phyloP scores from a whole-genome alignment of 352 stramenopile species.

The Globisporangium nodosum region DNA sequence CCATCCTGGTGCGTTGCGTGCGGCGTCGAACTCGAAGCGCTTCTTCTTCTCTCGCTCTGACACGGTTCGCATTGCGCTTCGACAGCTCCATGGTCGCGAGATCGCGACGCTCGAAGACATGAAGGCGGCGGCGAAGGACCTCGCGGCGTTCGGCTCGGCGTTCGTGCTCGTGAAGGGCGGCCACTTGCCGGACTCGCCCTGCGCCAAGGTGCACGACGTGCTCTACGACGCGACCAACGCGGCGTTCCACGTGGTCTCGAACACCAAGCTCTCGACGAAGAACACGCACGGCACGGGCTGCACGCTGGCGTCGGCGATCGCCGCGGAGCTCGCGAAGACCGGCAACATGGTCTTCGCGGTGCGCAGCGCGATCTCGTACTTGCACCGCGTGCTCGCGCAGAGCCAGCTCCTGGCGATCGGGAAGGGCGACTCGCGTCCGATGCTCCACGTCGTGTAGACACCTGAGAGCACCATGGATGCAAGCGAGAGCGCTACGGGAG shows the following conservation, averaged over 20 bases:
- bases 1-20: slow-evolving; percentile 58
- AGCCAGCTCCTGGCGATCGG: slow-evolving; percentile 32
- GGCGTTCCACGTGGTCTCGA: slow-evolving; percentile 27
- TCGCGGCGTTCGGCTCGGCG: slow-evolving; percentile 50
- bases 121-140: slow-evolving; percentile 66
- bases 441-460: slow-evolving; percentile 32
- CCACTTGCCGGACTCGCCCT: slow-evolving; percentile 38
- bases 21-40: background rate
- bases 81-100: slow-evolving; percentile 28
- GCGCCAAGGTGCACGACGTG: slow-evolving; percentile 26
- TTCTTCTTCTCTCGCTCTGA: background rate
- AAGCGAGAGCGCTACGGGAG: background rate
- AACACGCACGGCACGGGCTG: slow-evolving; percentile 89
- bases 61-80: background rate
- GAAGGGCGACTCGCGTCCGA: slow-evolving; percentile 28
- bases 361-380: slow-evolving; percentile 28
- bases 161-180: slow-evolving; percentile 92
- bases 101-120: slow-evolving; percentile 57
- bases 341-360: slow-evolving; percentile 33
- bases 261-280: slow-evolving; percentile 28
- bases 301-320: slow-evolving; percentile 91
- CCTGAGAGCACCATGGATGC: background rate
- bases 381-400: slow-evolving; percentile 31
- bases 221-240: slow-evolving; percentile 20
- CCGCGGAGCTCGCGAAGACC: slow-evolving; percentile 72